Evolutionary conservation across 192 early-diverging fungal species (phyloP).

Genomic region (Linnemannia schmuckeri): DNA sequence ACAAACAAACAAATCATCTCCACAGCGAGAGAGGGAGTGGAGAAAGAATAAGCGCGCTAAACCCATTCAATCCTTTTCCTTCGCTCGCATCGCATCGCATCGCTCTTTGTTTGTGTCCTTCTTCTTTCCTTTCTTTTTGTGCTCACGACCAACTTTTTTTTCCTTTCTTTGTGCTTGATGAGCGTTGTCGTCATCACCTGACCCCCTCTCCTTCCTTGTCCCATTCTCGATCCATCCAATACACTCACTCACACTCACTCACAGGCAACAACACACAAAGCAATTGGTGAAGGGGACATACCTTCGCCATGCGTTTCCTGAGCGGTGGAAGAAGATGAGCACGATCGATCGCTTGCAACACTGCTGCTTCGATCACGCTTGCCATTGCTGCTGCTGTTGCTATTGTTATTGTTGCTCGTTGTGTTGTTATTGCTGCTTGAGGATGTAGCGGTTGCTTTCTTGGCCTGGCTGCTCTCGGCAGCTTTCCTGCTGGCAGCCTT

Average conservation of each 20-base stretch:
- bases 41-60: not conserved
- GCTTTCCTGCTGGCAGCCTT: not conserved
- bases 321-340: not conserved
- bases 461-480: not conserved
- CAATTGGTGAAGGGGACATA: not conserved
- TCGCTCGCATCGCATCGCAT: not conserved
- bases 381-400: not conserved
- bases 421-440: not conserved
- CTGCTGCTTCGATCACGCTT: slow-evolving; percentile 43
- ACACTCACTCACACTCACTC: not conserved
- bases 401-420: not conserved
- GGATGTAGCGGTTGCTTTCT: not conserved
- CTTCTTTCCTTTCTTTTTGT: not conserved
- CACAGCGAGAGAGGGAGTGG: not conserved
- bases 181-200: slow-evolving; percentile 9
- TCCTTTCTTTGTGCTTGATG: not conserved
- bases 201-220: not conserved
- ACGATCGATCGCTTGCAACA: slow-evolving; percentile 34
- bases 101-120: not conserved
- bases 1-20: not conserved
- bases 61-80: not conserved
- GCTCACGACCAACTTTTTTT: not conserved
- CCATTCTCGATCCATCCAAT: not conserved
- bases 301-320: slow-evolving; percentile 33
- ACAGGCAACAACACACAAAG: not conserved